Percentiles rank a stretch among this genome's conserved stretches.
Conservation (phyloP, 2,329 filamentous ascomycete species). For the Juglanconis oblonga region DNA sequence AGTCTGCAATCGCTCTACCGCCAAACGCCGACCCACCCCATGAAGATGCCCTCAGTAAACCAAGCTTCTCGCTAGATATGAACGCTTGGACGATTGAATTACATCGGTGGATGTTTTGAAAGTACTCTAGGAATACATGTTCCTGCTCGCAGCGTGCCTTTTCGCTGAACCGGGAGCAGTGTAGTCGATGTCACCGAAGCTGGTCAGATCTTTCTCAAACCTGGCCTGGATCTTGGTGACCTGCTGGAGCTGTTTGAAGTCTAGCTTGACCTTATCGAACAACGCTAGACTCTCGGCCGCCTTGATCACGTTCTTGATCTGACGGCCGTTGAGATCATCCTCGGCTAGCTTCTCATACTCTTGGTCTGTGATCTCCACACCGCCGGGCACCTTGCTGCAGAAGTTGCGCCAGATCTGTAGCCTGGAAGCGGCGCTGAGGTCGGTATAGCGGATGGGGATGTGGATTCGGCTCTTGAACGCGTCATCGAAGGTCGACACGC, state of each 20-base stretch:
- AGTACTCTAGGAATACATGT: conserved; percentile 11
- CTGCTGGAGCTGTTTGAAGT: conserved; percentile 26
- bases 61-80: neutral
- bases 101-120: neutral
- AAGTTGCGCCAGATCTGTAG: conserved; percentile 22
- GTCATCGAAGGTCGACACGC: conserved; percentile 38
- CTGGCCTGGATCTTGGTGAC: conserved; percentile 29
- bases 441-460: conserved; percentile 32
- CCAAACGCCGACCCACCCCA: neutral
- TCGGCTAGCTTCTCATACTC: conserved; percentile 21
- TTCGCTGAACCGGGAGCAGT: conserved; percentile 16
- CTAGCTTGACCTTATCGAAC: conserved; percentile 27
- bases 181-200: conserved; percentile 20
- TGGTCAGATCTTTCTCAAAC: conserved; percentile 28
- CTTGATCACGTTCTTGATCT: conserved; percentile 28
- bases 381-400: conserved; percentile 19
- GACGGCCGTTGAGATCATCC: conserved; percentile 25
- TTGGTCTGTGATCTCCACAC: conserved; percentile 23
- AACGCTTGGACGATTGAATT: too few species aligned
- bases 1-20: neutral
- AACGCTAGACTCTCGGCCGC: conserved; percentile 31
- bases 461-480: conserved; percentile 38
- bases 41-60: neutral
- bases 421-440: conserved; percentile 9
- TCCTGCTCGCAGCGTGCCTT: conserved; percentile 12